phyloP scores from a whole-genome alignment of 352 stramenopile species.

The Sclerospora graminicola region DNA sequence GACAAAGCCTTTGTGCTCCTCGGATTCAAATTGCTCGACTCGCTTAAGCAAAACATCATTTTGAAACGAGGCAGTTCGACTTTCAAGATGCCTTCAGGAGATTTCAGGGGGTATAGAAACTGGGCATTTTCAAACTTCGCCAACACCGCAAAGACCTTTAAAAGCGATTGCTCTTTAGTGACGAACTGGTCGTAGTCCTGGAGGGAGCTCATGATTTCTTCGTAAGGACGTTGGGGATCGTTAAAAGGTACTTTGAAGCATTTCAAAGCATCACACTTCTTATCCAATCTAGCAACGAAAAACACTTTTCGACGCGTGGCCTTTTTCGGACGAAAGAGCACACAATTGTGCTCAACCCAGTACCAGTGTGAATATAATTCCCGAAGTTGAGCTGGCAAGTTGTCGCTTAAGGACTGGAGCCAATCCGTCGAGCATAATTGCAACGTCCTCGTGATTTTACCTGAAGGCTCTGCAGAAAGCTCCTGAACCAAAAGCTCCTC shows the following conservation, averaged over 20 bases:
- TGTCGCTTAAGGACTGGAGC: too few relatives aligned
- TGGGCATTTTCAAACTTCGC: constrained; percentile 30
- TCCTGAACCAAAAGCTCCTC: constrained; percentile 29
- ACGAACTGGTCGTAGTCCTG: constrained; percentile 21
- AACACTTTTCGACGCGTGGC: constrained; percentile 11
- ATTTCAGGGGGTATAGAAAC: constrained; percentile 25
- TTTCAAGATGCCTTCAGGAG: constrained; percentile 8
- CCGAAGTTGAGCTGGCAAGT: constrained; percentile 20
- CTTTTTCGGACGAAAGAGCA: too few relatives aligned
- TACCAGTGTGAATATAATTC: constrained; percentile 34
- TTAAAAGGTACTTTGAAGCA: too few relatives aligned
- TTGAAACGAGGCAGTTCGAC: constrained; percentile 35
- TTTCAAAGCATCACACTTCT: background rate
- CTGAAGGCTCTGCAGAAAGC: constrained; percentile 1
- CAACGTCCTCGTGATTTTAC: constrained; percentile 9
- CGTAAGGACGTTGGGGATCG: constrained; percentile 10
- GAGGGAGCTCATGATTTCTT: constrained; percentile 5
- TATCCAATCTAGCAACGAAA: constrained; percentile 15
- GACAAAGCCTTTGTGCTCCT: constrained; percentile 30
- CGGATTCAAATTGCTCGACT: constrained; percentile 22
- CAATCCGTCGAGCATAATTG: constrained; percentile 25
- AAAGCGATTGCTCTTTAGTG: constrained; percentile 1
- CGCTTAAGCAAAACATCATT: constrained; percentile 14
- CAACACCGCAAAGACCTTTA: constrained; percentile 8
- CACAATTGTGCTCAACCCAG: too few relatives aligned